Conservation (phyloP, 2,329 filamentous ascomycete species). For the Xylaria arbuscula region DNA sequence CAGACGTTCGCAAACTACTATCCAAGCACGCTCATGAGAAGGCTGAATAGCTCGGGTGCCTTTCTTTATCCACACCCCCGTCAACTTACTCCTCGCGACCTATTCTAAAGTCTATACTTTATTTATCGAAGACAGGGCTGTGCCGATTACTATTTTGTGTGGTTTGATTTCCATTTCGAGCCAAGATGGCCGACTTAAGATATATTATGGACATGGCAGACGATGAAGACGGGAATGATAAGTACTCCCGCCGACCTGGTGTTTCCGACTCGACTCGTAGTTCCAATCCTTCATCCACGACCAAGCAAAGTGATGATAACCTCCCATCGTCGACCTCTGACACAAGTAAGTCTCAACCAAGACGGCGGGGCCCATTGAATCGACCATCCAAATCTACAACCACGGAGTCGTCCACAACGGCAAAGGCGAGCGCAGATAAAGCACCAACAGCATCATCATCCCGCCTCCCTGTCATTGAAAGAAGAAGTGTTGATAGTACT, state of each 20-base stretch:
- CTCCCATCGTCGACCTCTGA: conserved; percentile 51
- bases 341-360: conserved; percentile 51
- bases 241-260: conserved; percentile 54
- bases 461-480: conserved; percentile 48
- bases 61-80: conserved; percentile 49
- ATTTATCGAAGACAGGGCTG: conserved; percentile 51
- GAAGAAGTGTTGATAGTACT: conserved; percentile 60
- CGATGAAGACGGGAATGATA: conserved; percentile 63
- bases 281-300: conserved; percentile 52
- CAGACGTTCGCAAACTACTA: conserved; percentile 45
- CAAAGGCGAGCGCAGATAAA: conserved; percentile 29
- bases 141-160: conserved; percentile 50
- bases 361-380: conserved; percentile 52
- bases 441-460: conserved; percentile 34
- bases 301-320: conserved; percentile 56
- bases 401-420: conserved; percentile 43
- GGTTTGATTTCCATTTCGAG: conserved; percentile 50
- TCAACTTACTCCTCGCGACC: conserved; percentile 43
- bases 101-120: conserved; percentile 49
- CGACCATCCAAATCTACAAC: conserved; percentile 49
- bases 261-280: conserved; percentile 52
- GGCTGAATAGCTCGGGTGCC: conserved; percentile 53
- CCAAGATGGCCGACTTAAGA: conserved; percentile 62
- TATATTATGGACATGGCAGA: conserved; percentile 66
- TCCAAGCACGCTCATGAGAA: conserved; percentile 46